Evolutionary conservation across 2,329 filamentous ascomycete genomes (phyloP).

Genomic region (Colletotrichum kahawae): DNA sequence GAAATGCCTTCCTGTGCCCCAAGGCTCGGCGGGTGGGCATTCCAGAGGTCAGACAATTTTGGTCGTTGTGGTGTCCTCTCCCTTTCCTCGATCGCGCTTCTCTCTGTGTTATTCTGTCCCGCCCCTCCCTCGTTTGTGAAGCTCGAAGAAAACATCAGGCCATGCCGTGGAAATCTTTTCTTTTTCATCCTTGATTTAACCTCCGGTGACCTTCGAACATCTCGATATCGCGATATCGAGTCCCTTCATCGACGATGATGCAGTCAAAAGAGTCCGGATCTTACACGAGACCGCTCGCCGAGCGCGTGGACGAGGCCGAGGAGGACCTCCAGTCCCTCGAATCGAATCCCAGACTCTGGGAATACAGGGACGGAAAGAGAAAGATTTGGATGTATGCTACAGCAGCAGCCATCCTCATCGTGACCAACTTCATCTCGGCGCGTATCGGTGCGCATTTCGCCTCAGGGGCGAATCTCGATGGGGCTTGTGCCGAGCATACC

Average conservation of each 20-base stretch:
- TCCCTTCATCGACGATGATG: conserved; percentile 20
- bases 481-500: conserved; percentile 34
- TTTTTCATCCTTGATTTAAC: not conserved
- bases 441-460: conserved; percentile 24
- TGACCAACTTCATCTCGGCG: conserved; percentile 23
- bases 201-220: not conserved
- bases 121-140: not conserved
- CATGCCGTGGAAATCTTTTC: not conserved
- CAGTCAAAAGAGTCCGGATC: conserved; percentile 7
- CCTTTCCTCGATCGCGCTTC: not conserved
- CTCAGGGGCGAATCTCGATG: conserved; percentile 21
- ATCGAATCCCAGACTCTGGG: not conserved
- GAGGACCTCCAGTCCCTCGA: conserved; percentile 21
- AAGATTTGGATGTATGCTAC: not conserved
- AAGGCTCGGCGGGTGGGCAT: not conserved
- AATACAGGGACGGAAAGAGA: not conserved
- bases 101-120: not conserved
- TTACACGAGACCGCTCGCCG: conserved; percentile 12
- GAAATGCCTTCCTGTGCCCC: not conserved
- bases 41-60: conserved; percentile 7
- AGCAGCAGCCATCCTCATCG: not conserved
- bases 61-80: conserved; percentile 1
- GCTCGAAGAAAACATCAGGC: not conserved
- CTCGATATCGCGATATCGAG: not conserved
- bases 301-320: conserved; percentile 22